These are phyloP conservation scores for Paracoccidioides brasiliensis DNA, from an alignment of 2,329 filamentous ascomycete species.

Conservation along the genomic window DNA sequence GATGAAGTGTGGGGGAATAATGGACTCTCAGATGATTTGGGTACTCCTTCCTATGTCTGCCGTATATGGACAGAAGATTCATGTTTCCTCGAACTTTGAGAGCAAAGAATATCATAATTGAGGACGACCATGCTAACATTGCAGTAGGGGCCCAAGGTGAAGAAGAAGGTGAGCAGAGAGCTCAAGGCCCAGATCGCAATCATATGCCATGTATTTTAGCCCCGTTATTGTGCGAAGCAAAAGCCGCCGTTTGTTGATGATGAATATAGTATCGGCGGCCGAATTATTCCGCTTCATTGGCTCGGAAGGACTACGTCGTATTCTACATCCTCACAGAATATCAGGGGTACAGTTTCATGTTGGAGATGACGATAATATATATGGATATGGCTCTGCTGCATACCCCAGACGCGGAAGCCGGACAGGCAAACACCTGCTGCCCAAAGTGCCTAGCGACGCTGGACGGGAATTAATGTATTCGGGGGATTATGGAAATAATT, in stretches of 20 bases:
- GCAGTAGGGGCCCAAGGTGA: background rate
- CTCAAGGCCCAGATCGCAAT: background rate
- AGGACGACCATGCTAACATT: background rate
- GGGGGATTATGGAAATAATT: conserved; percentile 63
- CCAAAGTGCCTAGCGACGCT: conserved; percentile 69
- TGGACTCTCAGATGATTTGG: background rate
- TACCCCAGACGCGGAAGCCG: conserved; percentile 31
- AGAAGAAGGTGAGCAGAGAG: background rate
- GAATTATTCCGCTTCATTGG: conserved; percentile 44
- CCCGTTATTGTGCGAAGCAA: background rate
- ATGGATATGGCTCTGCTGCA: conserved; percentile 24
- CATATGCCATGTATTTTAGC: background rate
- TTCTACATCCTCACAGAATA: conserved; percentile 32
- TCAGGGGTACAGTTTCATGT: conserved; percentile 19
- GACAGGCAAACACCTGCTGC: conserved; percentile 44
- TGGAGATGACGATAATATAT: conserved; percentile 17
- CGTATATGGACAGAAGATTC: background rate
- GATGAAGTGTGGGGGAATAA: conserved; percentile 7
- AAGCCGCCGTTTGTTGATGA: background rate
- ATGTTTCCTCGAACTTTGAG: background rate
- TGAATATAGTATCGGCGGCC: conserved; percentile 20
- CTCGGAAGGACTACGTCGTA: conserved; percentile 39
- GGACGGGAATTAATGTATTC: conserved; percentile 69
- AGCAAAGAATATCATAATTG: background rate
- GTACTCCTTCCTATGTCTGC: background rate